Evolutionary conservation across 257 asterid genomes (phyloP), one percentile per base, ranked within the genome.

Genomic region (Nicotiana noctiflora): DNA sequence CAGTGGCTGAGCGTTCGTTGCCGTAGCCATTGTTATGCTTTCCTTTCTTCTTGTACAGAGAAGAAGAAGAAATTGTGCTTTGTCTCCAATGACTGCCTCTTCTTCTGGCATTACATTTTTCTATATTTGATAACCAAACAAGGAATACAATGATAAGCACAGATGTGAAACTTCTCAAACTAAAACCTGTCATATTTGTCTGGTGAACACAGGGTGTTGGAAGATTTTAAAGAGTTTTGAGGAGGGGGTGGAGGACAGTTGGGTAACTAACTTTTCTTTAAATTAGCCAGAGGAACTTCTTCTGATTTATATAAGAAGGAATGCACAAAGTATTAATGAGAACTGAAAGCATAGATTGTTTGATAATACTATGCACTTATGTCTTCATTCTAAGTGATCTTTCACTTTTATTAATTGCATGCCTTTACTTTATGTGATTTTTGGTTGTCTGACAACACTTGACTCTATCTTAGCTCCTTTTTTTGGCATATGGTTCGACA

Each of bases 41-140:
- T 5, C 88, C 91, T 84, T 90, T 94, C 89, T 90, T 94, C 87
- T 83, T 91, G 32, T 74, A 85, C 18, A 87, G 79, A 55, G 95
- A 86, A 77, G 90, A 67, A 9, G 85, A 81, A 4, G 56, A 51
- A n/a, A 83, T 78, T 72, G 82, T 78, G 21, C 51, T 85, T 12
- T 57, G 87, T 62, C 91, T 88, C 93, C 91, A 86, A 61, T 85
- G 94, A 83, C 79, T 79, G 31, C 92, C 90, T 85, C 90, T 84
- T 85, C 90, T 84, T 83, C 91, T 92, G 67, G 97, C 96, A 80
- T 84, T 84, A 90, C 93, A 88, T 46, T 81, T 83, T 72, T 89
- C 97, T 61, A 88, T 80, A 83, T 78, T 65, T 6, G 87, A 86
- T 37, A 83, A 85, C 89, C 92, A 90, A 23, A 92, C 29, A 8